These are phyloP conservation scores for Mrakia frigida DNA, from an alignment of 768 basidiomycete genomes.

Conservation along the genomic window DNA sequence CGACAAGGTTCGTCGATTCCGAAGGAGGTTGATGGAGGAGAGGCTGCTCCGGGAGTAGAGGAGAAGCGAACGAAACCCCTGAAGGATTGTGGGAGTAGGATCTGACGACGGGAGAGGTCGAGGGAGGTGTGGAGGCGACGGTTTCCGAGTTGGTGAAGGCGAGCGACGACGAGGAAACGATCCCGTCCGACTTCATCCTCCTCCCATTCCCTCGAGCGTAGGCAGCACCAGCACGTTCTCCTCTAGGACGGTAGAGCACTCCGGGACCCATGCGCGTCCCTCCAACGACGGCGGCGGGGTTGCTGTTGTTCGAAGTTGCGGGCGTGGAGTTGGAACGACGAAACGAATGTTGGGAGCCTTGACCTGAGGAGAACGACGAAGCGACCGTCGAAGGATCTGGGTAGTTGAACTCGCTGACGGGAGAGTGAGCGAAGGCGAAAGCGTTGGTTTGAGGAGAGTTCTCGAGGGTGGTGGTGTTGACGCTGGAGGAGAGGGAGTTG, in stretches of 20 bases:
- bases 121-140: not conserved
- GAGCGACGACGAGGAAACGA: not conserved
- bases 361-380: conserved; percentile 3
- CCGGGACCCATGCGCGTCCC: not conserved
- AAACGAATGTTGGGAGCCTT: conserved; percentile 10
- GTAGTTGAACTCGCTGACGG: conserved; percentile 13
- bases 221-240: not conserved
- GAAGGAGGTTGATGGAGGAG: not conserved
- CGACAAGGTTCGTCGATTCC: not conserved
- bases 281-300: not conserved
- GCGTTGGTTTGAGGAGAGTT: not conserved
- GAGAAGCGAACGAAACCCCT: not conserved
- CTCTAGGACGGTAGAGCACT: not conserved
- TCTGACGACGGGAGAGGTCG: not conserved
- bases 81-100: not conserved
- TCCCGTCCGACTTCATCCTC: not conserved
- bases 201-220: conserved; percentile 3
- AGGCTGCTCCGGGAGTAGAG: not conserved
- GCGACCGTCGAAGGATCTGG: conserved; percentile 12
- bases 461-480: conserved; percentile 3
- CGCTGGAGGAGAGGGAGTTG: not conserved
- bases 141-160: not conserved
- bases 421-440: not conserved
- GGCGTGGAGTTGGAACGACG: not conserved
- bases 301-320: not conserved